Conservation (phyloP, 768 basidiomycete genomes). For the Hypholoma sublateritium region DNA sequence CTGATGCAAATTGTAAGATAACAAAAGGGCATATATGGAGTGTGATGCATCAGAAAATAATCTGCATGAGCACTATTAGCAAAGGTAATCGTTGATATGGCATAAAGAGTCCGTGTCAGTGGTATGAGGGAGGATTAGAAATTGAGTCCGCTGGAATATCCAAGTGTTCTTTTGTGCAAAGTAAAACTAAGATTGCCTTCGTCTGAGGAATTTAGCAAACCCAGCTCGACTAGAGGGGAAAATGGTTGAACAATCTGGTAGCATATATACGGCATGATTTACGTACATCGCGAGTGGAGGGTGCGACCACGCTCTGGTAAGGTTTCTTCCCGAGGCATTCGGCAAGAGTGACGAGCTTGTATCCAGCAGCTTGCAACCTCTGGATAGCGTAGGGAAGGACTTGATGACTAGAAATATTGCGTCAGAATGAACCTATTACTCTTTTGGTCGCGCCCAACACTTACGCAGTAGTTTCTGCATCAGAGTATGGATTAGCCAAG, state of each 20-base stretch:
- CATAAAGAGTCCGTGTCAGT: too few relatives aligned
- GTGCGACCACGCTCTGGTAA: slow-evolving; percentile 28
- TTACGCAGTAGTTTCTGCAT: not conserved
- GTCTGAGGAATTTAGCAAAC: not conserved
- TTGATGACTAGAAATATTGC: slow-evolving; percentile 17
- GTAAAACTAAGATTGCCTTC: too few relatives aligned
- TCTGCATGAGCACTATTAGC: too few relatives aligned
- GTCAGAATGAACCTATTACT: not conserved
- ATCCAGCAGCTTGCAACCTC: slow-evolving; percentile 29
- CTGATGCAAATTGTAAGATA: too few relatives aligned
- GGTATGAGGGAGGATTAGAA: too few relatives aligned
- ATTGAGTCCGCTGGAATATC: too few relatives aligned
- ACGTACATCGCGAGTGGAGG: slow-evolving; percentile 25
- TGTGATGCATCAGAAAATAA: too few relatives aligned
- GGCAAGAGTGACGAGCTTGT: slow-evolving; percentile 38
- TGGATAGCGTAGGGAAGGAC: slow-evolving; percentile 31
- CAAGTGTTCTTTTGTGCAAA: too few relatives aligned
- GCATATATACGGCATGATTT: not conserved
- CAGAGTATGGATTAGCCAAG: not conserved
- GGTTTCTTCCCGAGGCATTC: slow-evolving; percentile 34
- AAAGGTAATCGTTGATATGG: too few relatives aligned
- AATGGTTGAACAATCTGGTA: not conserved
- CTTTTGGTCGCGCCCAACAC: not conserved
- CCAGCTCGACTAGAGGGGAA: slow-evolving; percentile 4
- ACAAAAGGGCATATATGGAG: too few relatives aligned